Evolutionary conservation across 441 rosid species (phyloP), one percentile per base, ranked within the genome.

Genomic region (Erysimum cheiri): DNA sequence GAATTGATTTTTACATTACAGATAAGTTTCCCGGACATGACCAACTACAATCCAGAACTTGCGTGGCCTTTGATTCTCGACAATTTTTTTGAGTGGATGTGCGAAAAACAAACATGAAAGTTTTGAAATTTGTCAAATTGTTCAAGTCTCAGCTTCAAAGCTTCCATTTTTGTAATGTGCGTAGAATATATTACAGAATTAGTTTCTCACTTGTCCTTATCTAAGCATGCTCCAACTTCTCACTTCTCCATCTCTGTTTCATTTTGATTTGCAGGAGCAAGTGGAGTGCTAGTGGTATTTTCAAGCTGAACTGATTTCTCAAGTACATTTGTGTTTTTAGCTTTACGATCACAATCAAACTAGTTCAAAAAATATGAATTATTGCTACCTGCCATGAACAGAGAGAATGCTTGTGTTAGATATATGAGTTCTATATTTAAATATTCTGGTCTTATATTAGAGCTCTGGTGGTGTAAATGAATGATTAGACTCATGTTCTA

Each of bases 41-140:
- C 60, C 52, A 81, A 85, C 62, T 88, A 88, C 50, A 81, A 86
- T 80, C 89, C 91, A 22, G 79, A 78, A 60, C 94, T 86, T 11
- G 91, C 94, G 26, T 88, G 94, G 94, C 94, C 94, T 3, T 77
- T 88, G 85, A 62, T 88, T 70, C 85, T 88, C 66, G 91, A 88
- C 85, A 86, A 85, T 74, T 88, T 86, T 75, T 90, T 88, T 49
- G 93, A 86, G 60, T 88, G 93, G 91, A 82, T 86, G 78, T 84
- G 83, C 64, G 93, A 76, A 22, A 88, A 89, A 74, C 85, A 83
- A 77, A 66, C 82, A 46, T 91, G 60, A 80, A 78, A 44, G 15
- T n/a, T 41, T 12, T 0, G 13, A 31, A 48, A 48, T 75, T 40
- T 60, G 63, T 76, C 46, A 37, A 3, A 11, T 11, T 56, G 64